Conservation (phyloP, 2,329 filamentous ascomycete genomes). For the Aulographum hederae region DNA sequence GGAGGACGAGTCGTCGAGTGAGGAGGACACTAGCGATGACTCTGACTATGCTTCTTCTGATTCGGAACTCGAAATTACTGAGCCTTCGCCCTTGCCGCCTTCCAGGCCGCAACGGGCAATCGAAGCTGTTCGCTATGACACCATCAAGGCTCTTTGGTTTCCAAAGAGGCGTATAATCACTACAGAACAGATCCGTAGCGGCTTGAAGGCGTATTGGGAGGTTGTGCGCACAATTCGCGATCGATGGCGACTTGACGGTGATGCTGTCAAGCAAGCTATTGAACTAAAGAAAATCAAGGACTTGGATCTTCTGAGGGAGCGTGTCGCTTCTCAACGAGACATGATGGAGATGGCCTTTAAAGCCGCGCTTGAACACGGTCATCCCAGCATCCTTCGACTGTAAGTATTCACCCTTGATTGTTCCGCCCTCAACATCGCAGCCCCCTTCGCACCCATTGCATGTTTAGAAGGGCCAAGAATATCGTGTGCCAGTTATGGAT, state of each 20-base stretch:
- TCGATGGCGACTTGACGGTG: slow-evolving; percentile 37
- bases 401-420: slow-evolving; percentile 11
- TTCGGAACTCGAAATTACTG: slow-evolving; percentile 27
- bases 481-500: too few species aligned
- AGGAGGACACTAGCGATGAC: slow-evolving; percentile 19
- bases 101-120: slow-evolving; percentile 32
- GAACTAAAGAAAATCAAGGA: slow-evolving; percentile 33
- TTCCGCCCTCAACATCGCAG: not conserved
- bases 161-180: slow-evolving; percentile 31
- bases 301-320: slow-evolving; percentile 33
- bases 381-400: slow-evolving; percentile 25
- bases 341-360: slow-evolving; percentile 33
- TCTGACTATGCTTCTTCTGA: slow-evolving; percentile 33
- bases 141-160: slow-evolving; percentile 42
- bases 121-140: slow-evolving; percentile 37
- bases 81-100: slow-evolving; percentile 35
- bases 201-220: slow-evolving; percentile 39
- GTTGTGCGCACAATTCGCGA: slow-evolving; percentile 40
- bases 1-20: too few species aligned
- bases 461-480: too few species aligned
- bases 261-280: slow-evolving; percentile 37
- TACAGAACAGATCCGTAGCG: slow-evolving; percentile 33
- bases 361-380: slow-evolving; percentile 25
- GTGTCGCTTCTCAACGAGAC: slow-evolving; percentile 38
- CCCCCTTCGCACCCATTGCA: too few species aligned